These are phyloP conservation scores for Pyronema domesticum DNA, from an alignment of 495 filamentous ascomycete genomes.

Conservation along the genomic window DNA sequence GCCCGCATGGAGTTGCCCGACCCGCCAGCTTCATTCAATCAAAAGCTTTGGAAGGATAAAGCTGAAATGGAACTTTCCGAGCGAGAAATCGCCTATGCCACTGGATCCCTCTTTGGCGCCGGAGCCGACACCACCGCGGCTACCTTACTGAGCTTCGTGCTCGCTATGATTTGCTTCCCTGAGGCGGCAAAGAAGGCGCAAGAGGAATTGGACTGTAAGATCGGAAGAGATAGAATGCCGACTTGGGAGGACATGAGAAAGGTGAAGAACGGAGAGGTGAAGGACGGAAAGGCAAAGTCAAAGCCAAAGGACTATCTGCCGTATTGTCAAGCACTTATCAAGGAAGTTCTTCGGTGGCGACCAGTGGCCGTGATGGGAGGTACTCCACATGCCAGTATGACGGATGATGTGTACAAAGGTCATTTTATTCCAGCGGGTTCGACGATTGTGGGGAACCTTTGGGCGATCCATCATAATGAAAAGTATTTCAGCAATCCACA, in stretches of 20 bases:
- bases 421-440: constrained; percentile 37
- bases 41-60: constrained; percentile 31
- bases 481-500: constrained; percentile 43
- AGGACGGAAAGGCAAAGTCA: constrained; percentile 11
- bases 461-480: constrained; percentile 46
- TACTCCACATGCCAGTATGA: constrained; percentile 42
- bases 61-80: constrained; percentile 33
- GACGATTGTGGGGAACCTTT: constrained; percentile 44
- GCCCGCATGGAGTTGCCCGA: constrained; percentile 27
- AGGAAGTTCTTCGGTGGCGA: constrained; percentile 44
- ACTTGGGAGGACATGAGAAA: constrained; percentile 29
- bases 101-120: constrained; percentile 45
- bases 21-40: constrained; percentile 33
- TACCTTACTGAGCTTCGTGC: constrained; percentile 42
- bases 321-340: constrained; percentile 35
- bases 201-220: constrained; percentile 37
- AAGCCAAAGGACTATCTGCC: constrained; percentile 28
- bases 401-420: constrained; percentile 40
- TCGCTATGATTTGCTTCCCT: constrained; percentile 38
- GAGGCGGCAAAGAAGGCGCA: constrained; percentile 34
- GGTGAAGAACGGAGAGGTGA: constrained; percentile 23
- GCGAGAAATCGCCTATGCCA: constrained; percentile 40
- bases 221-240: constrained; percentile 36
- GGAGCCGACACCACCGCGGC: constrained; percentile 48
- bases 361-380: constrained; percentile 43